phyloP scores from a whole-genome alignment of 768 basidiomycete genomes.

The Suillus hirtellus region DNA sequence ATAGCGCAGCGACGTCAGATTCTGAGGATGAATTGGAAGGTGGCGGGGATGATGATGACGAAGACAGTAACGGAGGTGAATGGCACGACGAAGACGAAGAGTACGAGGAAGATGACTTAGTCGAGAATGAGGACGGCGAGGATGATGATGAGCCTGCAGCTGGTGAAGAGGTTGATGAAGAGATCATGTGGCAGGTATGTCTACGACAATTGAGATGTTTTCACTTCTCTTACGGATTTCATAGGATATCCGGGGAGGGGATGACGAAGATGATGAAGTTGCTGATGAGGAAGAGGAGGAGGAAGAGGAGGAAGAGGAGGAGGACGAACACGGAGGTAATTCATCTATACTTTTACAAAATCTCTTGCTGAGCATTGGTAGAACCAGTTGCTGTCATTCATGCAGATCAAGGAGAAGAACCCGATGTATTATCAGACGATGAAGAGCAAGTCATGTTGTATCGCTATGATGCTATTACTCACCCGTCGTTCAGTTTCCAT shows the following conservation, averaged over 20 bases:
- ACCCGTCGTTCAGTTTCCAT: slow-evolving; percentile 35
- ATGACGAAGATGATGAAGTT: slow-evolving; percentile 38
- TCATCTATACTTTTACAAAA: neutral
- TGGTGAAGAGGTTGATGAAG: slow-evolving; percentile 48
- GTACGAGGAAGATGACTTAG: slow-evolving; percentile 61
- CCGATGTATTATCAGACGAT: slow-evolving; percentile 63
- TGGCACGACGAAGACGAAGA: slow-evolving; percentile 60
- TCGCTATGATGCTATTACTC: slow-evolving; percentile 14
- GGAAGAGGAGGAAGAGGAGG: slow-evolving; percentile 61
- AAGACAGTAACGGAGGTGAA: slow-evolving; percentile 49
- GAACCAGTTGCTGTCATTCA: slow-evolving; percentile 61
- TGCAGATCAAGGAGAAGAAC: slow-evolving; percentile 61
- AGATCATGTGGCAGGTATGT: slow-evolving; percentile 60
- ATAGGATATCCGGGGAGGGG: slow-evolving; percentile 55
- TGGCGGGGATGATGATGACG: slow-evolving; percentile 59
- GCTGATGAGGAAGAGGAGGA: slow-evolving; percentile 54
- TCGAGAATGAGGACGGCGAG: slow-evolving; percentile 55
- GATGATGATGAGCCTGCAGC: slow-evolving; percentile 54
- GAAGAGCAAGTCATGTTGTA: slow-evolving; percentile 49
- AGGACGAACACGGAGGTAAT: slow-evolving; percentile 43
- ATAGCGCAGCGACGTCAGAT: slow-evolving; percentile 78
- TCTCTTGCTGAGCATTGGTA: slow-evolving; percentile 19
- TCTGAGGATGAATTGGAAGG: slow-evolving; percentile 70
- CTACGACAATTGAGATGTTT: neutral
- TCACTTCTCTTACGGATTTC: neutral